Base-by-base conservation (phyloP, 495 filamentous ascomycete species). In the Parachaetomium inaequale region DNA sequence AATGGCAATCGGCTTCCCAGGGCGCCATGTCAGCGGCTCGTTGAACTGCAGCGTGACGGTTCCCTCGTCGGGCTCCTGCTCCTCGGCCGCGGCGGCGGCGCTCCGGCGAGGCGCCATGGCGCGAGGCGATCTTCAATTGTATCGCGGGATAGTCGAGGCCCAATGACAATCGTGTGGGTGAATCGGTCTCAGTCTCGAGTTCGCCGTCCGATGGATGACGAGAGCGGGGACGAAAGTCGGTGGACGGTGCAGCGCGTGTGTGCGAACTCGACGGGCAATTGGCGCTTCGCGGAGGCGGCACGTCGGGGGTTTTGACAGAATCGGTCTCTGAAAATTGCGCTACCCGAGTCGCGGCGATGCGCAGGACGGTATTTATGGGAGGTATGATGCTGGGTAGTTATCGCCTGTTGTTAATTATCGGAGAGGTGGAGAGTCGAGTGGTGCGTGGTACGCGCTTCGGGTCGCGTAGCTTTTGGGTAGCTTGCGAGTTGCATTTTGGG, bases 11-110 rank as follows among this genome's bases (percentile, higher is more conserved):
- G 90, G 83, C 70, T 90, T 94, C 56, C 93, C 95, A 51, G 92
- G 89, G 68, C 89, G 89, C 91, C 95, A 97, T 75, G 92, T 88
- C 42, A 99, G 76, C 19, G 91, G 82, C 68, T 97, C 88, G 67
- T 93, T 86, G 83, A 98, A 97, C 64, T 83, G 72, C 25, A 93
- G 81, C 14, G 57, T 63, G 29, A 73, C 71, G 25, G 70, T 68
- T 25, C 68, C 64, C 8, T 47, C 63, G 17, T 72, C 71, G 10
- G 53, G 56, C 43, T 72, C 73, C 57, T 70, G 62, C 58, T 69
- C 70, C 59, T 74, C 70, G 17, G 56, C 59, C 63, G 72, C 71
- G 10, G 49, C 65, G 49, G 67, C 55, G 25, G 73, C 68, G 55
- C 67, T 71, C 42, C 71, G 65, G 58, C 73, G 73, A 57, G 71